A percentile compares a stretch with the other conserved stretches of the same genome.
phyloP scores from a whole-genome alignment of 306 rosid species.

The Sphenostylis stenocarpa region DNA sequence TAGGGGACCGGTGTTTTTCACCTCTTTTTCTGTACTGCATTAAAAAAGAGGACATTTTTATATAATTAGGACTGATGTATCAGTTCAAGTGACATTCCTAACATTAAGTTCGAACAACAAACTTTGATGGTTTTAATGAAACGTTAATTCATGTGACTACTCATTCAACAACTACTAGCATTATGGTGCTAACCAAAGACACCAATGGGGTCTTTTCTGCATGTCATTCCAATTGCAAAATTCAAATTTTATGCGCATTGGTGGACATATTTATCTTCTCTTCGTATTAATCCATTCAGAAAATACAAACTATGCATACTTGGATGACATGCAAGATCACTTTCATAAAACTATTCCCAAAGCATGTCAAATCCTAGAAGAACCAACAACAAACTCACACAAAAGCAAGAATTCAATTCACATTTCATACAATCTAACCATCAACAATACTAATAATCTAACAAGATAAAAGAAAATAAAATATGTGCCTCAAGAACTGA shows the following conservation, averaged over 20 bases:
- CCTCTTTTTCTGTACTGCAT: neutral
- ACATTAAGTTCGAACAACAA: conserved; percentile 20
- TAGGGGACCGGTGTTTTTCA: conserved; percentile 10
- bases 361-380: conserved; percentile 17
- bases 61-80: conserved; percentile 8
- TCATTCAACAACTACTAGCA: conserved; percentile 11
- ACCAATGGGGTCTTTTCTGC: conserved; percentile 16
- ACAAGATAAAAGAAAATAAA: conserved; percentile 20
- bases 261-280: neutral
- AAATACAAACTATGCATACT: conserved; percentile 19
- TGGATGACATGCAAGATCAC: conserved; percentile 21
- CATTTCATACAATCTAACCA: conserved; percentile 16
- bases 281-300: conserved; percentile 4
- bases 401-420: conserved; percentile 12
- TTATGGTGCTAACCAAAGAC: conserved; percentile 11
- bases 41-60: neutral
- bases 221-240: conserved; percentile 22
- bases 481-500: neutral
- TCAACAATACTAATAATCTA: conserved; percentile 16
- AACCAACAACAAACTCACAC: neutral
- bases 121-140: conserved; percentile 27
- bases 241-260: conserved; percentile 17
- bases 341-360: neutral
- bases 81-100: conserved; percentile 27
- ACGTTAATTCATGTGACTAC: conserved; percentile 4